These are phyloP conservation scores for Morella rubra DNA, from an alignment of 306 rosid genomes.

Conservation along the genomic window DNA sequence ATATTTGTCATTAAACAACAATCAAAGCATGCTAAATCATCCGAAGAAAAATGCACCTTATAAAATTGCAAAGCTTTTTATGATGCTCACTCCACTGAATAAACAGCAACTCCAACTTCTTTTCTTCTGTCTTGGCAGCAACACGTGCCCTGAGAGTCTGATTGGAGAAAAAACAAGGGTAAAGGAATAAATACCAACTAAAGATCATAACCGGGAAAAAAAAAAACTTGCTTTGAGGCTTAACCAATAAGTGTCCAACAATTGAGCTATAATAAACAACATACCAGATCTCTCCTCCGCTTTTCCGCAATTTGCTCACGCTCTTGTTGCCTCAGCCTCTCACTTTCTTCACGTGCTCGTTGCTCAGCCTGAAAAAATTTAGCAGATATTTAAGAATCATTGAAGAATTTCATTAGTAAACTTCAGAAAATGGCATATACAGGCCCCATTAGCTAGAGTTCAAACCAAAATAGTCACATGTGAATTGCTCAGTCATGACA, in stretches of 20 bases:
- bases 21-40: background rate
- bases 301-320: conserved; percentile 90
- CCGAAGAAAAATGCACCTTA: conserved; percentile 53
- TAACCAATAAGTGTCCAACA: background rate
- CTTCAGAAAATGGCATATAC: background rate
- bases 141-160: conserved; percentile 97
- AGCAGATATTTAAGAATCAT: background rate
- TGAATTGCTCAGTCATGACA: background rate
- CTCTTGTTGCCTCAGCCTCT: conserved; percentile 82
- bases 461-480: background rate
- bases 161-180: conserved; percentile 10
- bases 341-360: conserved; percentile 97
- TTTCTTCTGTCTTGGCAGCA: conserved; percentile 96
- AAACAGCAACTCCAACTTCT: conserved; percentile 93
- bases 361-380: conserved; percentile 76
- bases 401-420: conserved; percentile 9
- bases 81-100: conserved; percentile 97
- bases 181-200: conserved; percentile 11
- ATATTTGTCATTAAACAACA: conserved; percentile 16
- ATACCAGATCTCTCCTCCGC: conserved; percentile 89
- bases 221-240: background rate
- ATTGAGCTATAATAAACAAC: conserved; percentile 25
- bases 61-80: conserved; percentile 83
- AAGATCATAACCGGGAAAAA: conserved; percentile 1
- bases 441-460: background rate